Base-by-base conservation (phyloP, 192 early-diverging fungal genomes). In the Backusella mclennaniae region DNA sequence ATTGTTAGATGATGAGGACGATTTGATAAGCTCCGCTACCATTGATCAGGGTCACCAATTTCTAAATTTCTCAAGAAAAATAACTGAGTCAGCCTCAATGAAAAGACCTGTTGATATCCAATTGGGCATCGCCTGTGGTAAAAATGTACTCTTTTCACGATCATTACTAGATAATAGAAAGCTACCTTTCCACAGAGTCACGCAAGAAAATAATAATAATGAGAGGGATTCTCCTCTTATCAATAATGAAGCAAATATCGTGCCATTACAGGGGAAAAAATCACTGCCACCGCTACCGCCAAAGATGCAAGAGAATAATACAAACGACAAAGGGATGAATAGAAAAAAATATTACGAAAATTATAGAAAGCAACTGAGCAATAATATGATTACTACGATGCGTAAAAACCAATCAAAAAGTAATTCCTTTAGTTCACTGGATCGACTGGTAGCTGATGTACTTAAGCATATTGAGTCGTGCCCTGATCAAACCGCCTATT, bases 71-170 rank as follows among this genome's bases (percentile, higher is more conserved):
- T 56, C 73, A 15, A 35, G 56, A 21, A 74, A 31, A 38, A 36
- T 74, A 31, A 26, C 35, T 29, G 53, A 42, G 23, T 35, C 56
- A 0, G n/a, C 38, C 6, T 74, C 73, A 21, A 74, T 74, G 73
- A 35, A 26, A 42, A 38, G 42, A 6, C 73, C 73, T 21, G 73
- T 74, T 39, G 73, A 74, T 41, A 74, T 74, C 59, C 73, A 74
- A 74, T 29, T 74, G 21, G 73, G 73, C 21, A 71, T 71, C 42
- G 41, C 70, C 4, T 71, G 70, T 29, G 70, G 44, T 23, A 71
- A 33, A 31, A 29, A 49, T 19, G 17, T 49, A 8, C 1, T 49
- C 6, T 49, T 49, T 63, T 63, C 56, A 63, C 56, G 56, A 9
- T 63, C 56, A 23, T 63, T 63, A 14, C 26, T 63, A 29, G 26